Base-by-base conservation (phyloP, 805 yeast genomes). In the Saccharomycopsis sp. region DNA sequence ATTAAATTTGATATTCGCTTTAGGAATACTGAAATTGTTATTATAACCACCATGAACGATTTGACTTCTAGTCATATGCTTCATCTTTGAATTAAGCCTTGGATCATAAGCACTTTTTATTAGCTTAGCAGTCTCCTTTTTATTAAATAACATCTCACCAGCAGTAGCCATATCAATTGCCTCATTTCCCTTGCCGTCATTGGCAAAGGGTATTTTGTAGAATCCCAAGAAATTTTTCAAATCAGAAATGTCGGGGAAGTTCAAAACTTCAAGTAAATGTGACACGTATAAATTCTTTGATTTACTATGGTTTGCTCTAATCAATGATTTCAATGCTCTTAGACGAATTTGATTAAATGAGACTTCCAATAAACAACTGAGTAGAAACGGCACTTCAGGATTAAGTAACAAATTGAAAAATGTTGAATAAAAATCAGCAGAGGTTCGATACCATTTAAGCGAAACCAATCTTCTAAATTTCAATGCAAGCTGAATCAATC, bases 261-360 rank as follows among this genome's bases (percentile, higher is more conserved):
- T 83, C 17, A 93, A 67, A 51, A 77, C 59, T 1, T 63, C 59
- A 16, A 63, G 59, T 13, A 89, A 59, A 7, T 71, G 59, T 1
- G 56, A 54, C 0, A 76, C 68, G 3, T 79, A 68, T 49, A 81
- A 75, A 1, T 87, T 81, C 54, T 77, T 82, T 2, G 86, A 80
- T 46, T 77, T 81, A 2, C 79, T 71, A 56, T 89, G 95, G 47
- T 77, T 72, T 0, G 88, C 66, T 47, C 75, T 67, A 3, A 83
- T 65, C 65, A 93, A 67, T 0, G 86, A 66, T 54, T 75, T 77
- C 45, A 90, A 58, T 0, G 90, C 88, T 54, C 77, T 77, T 52
- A 83, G 79, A 37, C 97, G 63, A 2, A 88, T 68, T 46, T 87
- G 90, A 54, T 83, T 85, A 57, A 86, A 77, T 53, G 84, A 88